These are phyloP conservation scores for Psidium friedrichsthalianum DNA, from an alignment of 345 rosid genomes.

Conservation along the genomic window DNA sequence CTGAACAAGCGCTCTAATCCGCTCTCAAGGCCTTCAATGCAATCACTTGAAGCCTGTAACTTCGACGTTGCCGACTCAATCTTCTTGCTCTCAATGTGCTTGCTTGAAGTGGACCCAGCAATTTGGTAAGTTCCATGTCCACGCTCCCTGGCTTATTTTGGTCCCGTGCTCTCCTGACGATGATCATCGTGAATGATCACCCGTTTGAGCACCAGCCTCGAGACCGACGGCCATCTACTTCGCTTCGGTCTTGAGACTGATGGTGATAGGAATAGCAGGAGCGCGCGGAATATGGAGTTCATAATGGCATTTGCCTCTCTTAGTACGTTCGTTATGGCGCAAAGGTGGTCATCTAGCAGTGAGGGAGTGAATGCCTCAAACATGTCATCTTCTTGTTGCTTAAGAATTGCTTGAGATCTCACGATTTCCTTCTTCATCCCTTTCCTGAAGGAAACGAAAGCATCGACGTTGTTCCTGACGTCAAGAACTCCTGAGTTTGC, in stretches of 20 bases:
- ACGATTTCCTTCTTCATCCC: conserved; percentile 34
- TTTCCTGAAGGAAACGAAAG: conserved; percentile 28
- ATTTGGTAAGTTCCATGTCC: conserved; percentile 27
- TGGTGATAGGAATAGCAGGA: neutral
- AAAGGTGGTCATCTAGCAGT: neutral
- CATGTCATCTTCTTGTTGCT: conserved; percentile 17
- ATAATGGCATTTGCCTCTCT: neutral
- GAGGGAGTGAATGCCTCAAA: neutral
- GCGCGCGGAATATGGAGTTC: neutral
- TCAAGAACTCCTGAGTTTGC: conserved; percentile 35
- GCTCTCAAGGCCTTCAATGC: conserved; percentile 43
- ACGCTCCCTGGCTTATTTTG: conserved; percentile 33
- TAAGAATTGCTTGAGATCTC: conserved; percentile 22
- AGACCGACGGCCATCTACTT: neutral
- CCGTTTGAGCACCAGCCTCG: neutral
- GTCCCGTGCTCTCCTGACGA: neutral
- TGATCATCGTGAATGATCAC: neutral
- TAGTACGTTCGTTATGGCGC: neutral
- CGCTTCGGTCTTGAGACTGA: neutral
- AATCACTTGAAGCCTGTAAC: conserved; percentile 28
- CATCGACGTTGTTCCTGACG: conserved; percentile 20
- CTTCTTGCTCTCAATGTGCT: conserved; percentile 15
- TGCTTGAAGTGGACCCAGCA: conserved; percentile 8
- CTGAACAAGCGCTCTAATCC: conserved; percentile 50
- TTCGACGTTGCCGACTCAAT: conserved; percentile 19